Conservation (phyloP, 2,329 filamentous ascomycete genomes). For the Paraphoma sp. region DNA sequence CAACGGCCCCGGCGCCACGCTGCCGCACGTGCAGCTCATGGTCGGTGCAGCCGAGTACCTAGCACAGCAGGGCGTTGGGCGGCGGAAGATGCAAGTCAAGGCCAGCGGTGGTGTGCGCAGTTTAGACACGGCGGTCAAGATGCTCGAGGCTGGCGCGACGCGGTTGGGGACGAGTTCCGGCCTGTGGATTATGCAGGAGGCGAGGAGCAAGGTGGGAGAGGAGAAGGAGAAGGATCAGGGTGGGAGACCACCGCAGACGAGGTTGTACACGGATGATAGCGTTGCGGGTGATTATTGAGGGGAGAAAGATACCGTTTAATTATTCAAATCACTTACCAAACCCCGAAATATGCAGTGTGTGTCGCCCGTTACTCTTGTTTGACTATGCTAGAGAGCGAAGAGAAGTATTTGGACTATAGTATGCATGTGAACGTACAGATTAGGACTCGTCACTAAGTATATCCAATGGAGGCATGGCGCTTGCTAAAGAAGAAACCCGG, state of each 20-base stretch:
- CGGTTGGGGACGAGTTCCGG: constrained; percentile 64
- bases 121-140: constrained; percentile 57
- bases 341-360: too few species aligned
- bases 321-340: too few species aligned
- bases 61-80: constrained; percentile 37
- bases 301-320: not conserved
- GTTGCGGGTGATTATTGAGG: constrained; percentile 15
- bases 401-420: too few species aligned
- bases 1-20: constrained; percentile 60
- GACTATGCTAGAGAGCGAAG: too few species aligned
- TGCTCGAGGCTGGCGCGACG: constrained; percentile 64
- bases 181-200: constrained; percentile 62
- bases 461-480: too few species aligned
- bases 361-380: too few species aligned
- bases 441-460: too few species aligned
- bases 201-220: constrained; percentile 30
- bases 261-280: constrained; percentile 47
- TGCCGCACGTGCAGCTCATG: constrained; percentile 63
- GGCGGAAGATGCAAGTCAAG: constrained; percentile 59
- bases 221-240: constrained; percentile 32
- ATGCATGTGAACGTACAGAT: too few species aligned
- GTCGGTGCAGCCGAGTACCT: constrained; percentile 55
- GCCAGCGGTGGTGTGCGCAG: constrained; percentile 64
- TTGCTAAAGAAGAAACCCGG: too few species aligned
- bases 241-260: constrained; percentile 32